These are phyloP conservation scores for Penicillium steckii DNA, from an alignment of 495 filamentous ascomycete genomes.

Conservation along the genomic window DNA sequence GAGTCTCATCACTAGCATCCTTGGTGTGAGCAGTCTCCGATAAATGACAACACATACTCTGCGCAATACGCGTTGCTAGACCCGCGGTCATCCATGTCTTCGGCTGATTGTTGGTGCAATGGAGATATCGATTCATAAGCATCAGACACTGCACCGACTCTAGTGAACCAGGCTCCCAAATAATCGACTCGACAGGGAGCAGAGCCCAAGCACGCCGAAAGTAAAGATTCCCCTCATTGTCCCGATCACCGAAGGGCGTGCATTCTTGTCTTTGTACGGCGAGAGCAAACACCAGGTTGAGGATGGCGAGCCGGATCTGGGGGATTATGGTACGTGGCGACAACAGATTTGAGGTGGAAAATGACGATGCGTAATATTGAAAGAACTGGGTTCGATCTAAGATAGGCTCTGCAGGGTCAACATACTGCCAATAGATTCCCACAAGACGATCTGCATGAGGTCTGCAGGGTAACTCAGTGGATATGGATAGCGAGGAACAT, in stretches of 20 bases:
- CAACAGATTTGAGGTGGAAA: neutral
- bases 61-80: constrained; percentile 28
- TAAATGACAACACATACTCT: constrained; percentile 20
- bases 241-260: constrained; percentile 3
- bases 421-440: constrained; percentile 19
- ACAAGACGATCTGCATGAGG: constrained; percentile 18
- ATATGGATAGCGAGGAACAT: neutral
- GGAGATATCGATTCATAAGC: constrained; percentile 31
- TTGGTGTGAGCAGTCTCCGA: constrained; percentile 1
- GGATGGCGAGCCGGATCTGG: constrained; percentile 13
- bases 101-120: constrained; percentile 28
- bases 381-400: constrained; percentile 14
- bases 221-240: constrained; percentile 17
- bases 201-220: constrained; percentile 24
- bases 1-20: constrained; percentile 3
- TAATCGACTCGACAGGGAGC: constrained; percentile 16
- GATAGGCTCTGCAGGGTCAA: constrained; percentile 18
- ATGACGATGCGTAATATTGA: constrained; percentile 6
- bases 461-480: constrained; percentile 16
- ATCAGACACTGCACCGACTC: constrained; percentile 28
- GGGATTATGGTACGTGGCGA: neutral
- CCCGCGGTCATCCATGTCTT: constrained; percentile 32
- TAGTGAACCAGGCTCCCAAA: constrained; percentile 26
- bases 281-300: constrained; percentile 23
- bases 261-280: constrained; percentile 23